These are phyloP conservation scores for Nephelium lappaceum DNA, from an alignment of 345 rosid genomes.

Conservation along the genomic window DNA sequence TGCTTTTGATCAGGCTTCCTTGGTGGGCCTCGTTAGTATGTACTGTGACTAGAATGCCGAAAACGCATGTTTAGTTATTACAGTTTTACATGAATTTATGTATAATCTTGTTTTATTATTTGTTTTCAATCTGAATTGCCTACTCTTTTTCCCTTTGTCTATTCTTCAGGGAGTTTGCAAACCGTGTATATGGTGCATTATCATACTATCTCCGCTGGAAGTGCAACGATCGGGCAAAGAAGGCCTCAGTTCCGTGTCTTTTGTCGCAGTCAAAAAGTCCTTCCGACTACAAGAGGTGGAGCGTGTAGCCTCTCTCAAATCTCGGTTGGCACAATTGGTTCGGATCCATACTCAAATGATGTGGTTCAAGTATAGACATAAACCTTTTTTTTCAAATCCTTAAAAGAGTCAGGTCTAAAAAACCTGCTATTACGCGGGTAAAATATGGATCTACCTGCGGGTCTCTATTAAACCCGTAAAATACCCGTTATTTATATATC, in stretches of 20 bases:
- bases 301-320: too few species aligned
- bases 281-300: too few species aligned
- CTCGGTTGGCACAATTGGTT: too few species aligned
- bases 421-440: too few species aligned
- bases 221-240: conserved; percentile 45
- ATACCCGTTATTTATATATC: too few species aligned
- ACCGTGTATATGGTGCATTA: conserved; percentile 46
- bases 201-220: conserved; percentile 45
- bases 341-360: too few species aligned
- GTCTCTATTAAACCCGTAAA: too few species aligned
- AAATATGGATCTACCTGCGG: too few species aligned
- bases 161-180: conserved; percentile 42
- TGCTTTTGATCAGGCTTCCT: background rate
- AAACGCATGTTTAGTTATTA: background rate
- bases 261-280: too few species aligned
- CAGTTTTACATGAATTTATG: background rate
- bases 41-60: background rate
- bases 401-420: too few species aligned
- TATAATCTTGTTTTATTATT: background rate
- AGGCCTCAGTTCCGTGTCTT: conserved; percentile 29
- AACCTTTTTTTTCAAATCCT: too few species aligned
- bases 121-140: background rate
- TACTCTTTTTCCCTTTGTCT: background rate
- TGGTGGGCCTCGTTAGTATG: background rate
- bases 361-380: too few species aligned